Conservation (phyloP, 2,329 filamentous ascomycete species). For the Fusarium verticillioides region DNA sequence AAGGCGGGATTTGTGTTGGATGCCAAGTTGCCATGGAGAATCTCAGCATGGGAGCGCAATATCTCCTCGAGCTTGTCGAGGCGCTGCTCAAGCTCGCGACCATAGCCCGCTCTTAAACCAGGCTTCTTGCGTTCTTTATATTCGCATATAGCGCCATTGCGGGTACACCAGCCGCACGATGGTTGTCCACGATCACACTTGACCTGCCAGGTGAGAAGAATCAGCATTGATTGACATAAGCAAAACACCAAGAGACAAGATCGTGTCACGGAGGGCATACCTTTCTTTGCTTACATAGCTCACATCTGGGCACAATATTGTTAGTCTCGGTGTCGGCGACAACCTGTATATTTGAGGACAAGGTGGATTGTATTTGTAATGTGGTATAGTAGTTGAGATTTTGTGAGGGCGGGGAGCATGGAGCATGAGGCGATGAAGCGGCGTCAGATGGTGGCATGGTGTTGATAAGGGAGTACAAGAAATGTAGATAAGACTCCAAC, state of each 20-base stretch:
- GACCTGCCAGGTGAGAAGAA: constrained; percentile 58
- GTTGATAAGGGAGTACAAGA: constrained; percentile 28
- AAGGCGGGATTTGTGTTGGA: constrained; percentile 48
- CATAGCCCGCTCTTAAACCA: constrained; percentile 74
- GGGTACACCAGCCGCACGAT: constrained; percentile 74
- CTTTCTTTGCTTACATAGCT: constrained; percentile 85
- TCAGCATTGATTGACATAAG: constrained; percentile 13
- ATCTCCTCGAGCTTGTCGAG: constrained; percentile 76
- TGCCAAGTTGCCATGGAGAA: constrained; percentile 68
- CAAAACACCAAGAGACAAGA: neutral
- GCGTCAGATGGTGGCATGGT: constrained; percentile 35
- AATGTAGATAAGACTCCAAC: constrained; percentile 39
- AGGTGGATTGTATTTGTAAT: constrained; percentile 23
- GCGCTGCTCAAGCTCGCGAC: constrained; percentile 77
- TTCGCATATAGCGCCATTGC: constrained; percentile 71
- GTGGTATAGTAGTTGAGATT: constrained; percentile 25
- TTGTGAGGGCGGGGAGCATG: constrained; percentile 26
- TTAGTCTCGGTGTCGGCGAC: constrained; percentile 50
- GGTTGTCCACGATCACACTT: constrained; percentile 83
- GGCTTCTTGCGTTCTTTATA: constrained; percentile 77
- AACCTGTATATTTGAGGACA: constrained; percentile 22
- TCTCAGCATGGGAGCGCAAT: constrained; percentile 72
- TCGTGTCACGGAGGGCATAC: constrained; percentile 54
- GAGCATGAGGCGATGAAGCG: constrained; percentile 26
- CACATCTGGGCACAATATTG: constrained; percentile 64